These are phyloP conservation scores for Quaeritorhiza haematococci DNA, from an alignment of 371 early-diverging fungal genomes.

Conservation along the genomic window DNA sequence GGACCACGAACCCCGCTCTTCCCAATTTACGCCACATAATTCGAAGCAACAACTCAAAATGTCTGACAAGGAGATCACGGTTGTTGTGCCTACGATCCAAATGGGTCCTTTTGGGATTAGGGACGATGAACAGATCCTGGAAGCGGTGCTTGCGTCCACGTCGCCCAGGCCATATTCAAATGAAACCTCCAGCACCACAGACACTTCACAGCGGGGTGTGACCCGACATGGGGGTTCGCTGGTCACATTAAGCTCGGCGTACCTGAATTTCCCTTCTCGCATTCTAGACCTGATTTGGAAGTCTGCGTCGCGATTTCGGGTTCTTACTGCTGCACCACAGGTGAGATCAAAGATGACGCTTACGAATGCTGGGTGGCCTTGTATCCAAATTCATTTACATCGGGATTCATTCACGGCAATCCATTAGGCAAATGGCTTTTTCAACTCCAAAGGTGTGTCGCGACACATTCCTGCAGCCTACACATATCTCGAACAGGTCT, in stretches of 20 bases:
- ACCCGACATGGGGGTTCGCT: slow-evolving; percentile 36
- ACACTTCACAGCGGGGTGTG: too few relatives aligned
- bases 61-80: slow-evolving; percentile 53
- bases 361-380: neutral
- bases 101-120: slow-evolving; percentile 75
- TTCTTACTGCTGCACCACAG: slow-evolving; percentile 82
- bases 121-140: slow-evolving; percentile 61
- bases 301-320: slow-evolving; percentile 53
- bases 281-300: slow-evolving; percentile 44
- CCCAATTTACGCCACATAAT: too few relatives aligned
- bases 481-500: slow-evolving; percentile 62
- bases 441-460: slow-evolving; percentile 77
- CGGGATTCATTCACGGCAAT: neutral
- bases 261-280: slow-evolving; percentile 80
- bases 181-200: too few relatives aligned
- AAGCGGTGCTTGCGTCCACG: slow-evolving; percentile 22
- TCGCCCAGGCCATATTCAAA: slow-evolving; percentile 13
- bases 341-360: slow-evolving; percentile 26
- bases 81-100: slow-evolving; percentile 80
- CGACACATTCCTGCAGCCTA: slow-evolving; percentile 86
- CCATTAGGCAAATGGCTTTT: slow-evolving; percentile 87
- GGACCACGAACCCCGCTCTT: too few relatives aligned
- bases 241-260: slow-evolving; percentile 80
- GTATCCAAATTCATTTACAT: neutral
- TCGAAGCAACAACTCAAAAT: slow-evolving; percentile 18